Conservation (phyloP, 306 rosid species). For the Inga oerstediana region DNA sequence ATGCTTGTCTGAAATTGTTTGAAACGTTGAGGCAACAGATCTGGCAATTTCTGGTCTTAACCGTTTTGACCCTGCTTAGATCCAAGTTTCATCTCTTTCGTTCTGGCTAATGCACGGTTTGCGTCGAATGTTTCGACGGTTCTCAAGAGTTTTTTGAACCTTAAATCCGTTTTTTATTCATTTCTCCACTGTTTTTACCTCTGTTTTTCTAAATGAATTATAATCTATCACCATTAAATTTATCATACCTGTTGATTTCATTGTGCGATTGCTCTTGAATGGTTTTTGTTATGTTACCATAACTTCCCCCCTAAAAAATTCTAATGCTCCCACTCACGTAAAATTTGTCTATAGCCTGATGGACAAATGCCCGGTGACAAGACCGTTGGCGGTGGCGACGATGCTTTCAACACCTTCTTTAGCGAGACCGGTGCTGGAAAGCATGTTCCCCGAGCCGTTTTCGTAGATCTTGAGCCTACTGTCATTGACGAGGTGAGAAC, state of each 20-base stretch:
- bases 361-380: background rate
- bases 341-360: background rate
- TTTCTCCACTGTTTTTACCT: background rate
- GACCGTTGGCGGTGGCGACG: background rate
- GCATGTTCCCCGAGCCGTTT: background rate
- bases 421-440: slow-evolving; percentile 6
- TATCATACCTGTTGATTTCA: background rate
- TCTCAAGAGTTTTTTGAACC: background rate
- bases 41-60: background rate
- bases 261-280: background rate
- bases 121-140: background rate
- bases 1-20: background rate
- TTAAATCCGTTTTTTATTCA: background rate
- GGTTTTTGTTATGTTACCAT: background rate
- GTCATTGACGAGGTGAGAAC: slow-evolving; percentile 1
- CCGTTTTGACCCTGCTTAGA: background rate
- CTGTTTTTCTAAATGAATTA: background rate
- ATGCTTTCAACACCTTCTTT: slow-evolving; percentile 3
- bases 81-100: background rate
- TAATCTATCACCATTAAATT: background rate
- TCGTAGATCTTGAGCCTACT: slow-evolving; percentile 1
- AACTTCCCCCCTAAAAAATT: background rate
- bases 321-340: background rate
- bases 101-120: background rate
- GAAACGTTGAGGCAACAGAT: background rate